These are phyloP conservation scores for Sphagnum contortum DNA, from an alignment of 225 moss, liverwort and hornwort genomes.

Conservation along the genomic window DNA sequence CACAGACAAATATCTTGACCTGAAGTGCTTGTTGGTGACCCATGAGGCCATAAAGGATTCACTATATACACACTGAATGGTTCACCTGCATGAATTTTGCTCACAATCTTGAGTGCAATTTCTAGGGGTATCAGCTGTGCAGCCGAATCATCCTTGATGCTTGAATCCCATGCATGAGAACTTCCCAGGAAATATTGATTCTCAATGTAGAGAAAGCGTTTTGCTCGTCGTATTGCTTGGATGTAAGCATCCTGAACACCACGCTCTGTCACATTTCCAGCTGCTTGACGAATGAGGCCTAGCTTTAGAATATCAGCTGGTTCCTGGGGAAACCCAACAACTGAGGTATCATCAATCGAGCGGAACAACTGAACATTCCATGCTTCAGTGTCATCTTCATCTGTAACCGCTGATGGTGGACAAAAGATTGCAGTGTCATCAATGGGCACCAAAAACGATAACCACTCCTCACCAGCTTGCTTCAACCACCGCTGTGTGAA, in stretches of 20 bases:
- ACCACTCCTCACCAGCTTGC: constrained; percentile 31
- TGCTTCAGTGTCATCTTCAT: constrained; percentile 44
- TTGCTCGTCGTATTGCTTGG: constrained; percentile 73
- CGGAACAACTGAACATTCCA: constrained; percentile 88
- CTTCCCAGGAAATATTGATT: constrained; percentile 95
- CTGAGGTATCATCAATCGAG: constrained; percentile 74
- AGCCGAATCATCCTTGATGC: constrained; percentile 23
- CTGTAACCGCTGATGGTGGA: constrained; percentile 42
- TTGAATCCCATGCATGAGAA: constrained; percentile 68
- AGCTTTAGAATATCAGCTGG: constrained; percentile 29
- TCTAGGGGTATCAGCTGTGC: constrained; percentile 67
- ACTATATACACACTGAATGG: constrained; percentile 70
- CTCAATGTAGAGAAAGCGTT: constrained; percentile 69
- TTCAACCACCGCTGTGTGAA: constrained; percentile 65
- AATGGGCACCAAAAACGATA: constrained; percentile 37
- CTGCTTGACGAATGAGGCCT: constrained; percentile 56
- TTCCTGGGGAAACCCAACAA: constrained; percentile 40
- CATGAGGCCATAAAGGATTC: constrained; percentile 78
- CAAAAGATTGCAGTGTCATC: constrained; percentile 31
- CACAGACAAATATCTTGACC: constrained; percentile 87
- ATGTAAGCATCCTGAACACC: constrained; percentile 86
- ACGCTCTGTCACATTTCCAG: constrained; percentile 56
- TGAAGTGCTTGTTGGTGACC: constrained; percentile 43
- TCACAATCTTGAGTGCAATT: constrained; percentile 62
- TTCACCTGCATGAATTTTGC: constrained; percentile 44